Base-by-base conservation (phyloP, 2,329 filamentous ascomycete species). In the Neobulgaria alba region DNA sequence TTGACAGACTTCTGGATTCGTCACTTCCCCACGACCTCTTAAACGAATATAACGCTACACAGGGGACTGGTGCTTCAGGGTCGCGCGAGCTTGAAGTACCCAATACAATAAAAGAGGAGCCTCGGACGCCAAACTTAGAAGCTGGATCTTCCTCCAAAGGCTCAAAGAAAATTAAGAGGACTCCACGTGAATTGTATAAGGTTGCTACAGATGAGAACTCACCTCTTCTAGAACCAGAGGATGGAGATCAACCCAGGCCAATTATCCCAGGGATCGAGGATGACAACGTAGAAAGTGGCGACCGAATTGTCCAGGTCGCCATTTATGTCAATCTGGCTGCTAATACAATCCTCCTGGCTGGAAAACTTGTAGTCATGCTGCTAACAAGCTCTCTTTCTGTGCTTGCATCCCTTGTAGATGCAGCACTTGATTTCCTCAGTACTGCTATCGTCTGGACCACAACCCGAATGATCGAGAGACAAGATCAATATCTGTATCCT, bases 11-110 rank as follows among this genome's bases (percentile, higher is more conserved):
- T 42, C 73, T 96, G 46, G 88, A 95, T 63, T 95, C 87, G 7
- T 89, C 86, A 20, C 75, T 95, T n/a, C 89, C 89, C 2, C 89
- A 94, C 57, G 82, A 90, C 54, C 69, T 96, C 33, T 79, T 96
- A 43, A 89, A 93, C 57, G 89, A 95, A 62, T 95, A 95, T 62
- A 80, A 80, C 49, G 68, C 82, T 44, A 55, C 52, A 9, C 50
- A 50, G 2, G 43, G 48, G 9, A 42, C 41, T 41, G 46, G 42
- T 29, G 39, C 37, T 26, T n/a, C 31, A 38, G 46, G 19, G 36
- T 68, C 75, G 32, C 15, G 72, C 68, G 29, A 69, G 69, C 71
- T 75, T 48, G 73, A 78, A 51, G 73, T 87, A 5, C 84, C 86
- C 2, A 69, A 75, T 21, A 88, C 85, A 9, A 92, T 92, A 51